Percentiles rank a stretch among this genome's conserved stretches.
Evolutionary conservation across 208 protist species (phyloP).

Genomic region (Trichomonas vaginalis): DNA sequence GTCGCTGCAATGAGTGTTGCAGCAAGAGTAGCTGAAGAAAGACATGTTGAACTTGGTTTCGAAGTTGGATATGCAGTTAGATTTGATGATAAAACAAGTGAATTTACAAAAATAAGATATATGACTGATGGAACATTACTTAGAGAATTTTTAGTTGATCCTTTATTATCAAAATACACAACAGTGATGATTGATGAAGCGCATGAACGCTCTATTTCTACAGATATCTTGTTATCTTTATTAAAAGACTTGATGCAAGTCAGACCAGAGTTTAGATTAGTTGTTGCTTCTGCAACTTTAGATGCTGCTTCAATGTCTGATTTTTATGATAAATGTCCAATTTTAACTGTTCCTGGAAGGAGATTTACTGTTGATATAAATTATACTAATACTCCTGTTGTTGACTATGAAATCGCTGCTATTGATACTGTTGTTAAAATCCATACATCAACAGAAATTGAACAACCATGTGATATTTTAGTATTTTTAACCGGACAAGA

Average conservation of each 20-base stretch:
- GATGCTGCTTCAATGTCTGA: slow-evolving; percentile 8
- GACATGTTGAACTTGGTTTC: slow-evolving; percentile 73
- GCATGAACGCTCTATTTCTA: slow-evolving; percentile 11
- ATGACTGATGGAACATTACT: slow-evolving; percentile 62
- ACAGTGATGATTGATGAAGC: slow-evolving; percentile 21
- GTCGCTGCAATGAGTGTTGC: slow-evolving; percentile 90
- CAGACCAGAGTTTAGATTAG: not conserved
- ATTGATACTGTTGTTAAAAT: not conserved
- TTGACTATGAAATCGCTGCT: not conserved
- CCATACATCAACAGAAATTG: not conserved
- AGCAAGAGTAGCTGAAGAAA: slow-evolving; percentile 88
- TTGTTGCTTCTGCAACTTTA: slow-evolving; percentile 9
- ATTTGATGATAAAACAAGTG: slow-evolving; percentile 24
- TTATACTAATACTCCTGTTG: not conserved
- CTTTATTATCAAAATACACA: slow-evolving; percentile 40
- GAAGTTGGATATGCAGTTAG: slow-evolving; percentile 43
- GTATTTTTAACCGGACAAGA: slow-evolving; percentile 23
- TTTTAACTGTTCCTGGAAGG: slow-evolving; percentile 7
- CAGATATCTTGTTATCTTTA: not conserved
- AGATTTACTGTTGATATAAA: slow-evolving; percentile 11
- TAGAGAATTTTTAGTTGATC: slow-evolving; percentile 53
- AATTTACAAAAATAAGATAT: slow-evolving; percentile 45
- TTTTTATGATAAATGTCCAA: not conserved
- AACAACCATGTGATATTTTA: slow-evolving; percentile 18
- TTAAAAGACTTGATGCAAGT: not conserved